Conservation (phyloP, 352 stramenopile genomes). For the Phytophthora meadii region DNA sequence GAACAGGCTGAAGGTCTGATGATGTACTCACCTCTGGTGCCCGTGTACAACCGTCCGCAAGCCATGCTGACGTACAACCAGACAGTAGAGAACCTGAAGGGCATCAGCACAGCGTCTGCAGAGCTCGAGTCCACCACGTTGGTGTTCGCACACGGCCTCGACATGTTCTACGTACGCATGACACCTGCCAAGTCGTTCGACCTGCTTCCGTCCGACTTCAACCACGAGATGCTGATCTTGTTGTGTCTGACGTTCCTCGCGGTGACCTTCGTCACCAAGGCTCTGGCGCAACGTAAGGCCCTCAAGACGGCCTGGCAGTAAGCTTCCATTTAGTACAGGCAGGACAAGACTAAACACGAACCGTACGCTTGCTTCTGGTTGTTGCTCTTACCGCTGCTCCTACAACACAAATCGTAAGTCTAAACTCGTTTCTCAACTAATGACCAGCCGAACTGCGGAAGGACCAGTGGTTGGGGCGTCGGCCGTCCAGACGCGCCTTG, state of each 20-base stretch:
- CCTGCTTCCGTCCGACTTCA: slow-evolving; percentile 96
- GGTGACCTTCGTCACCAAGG: slow-evolving; percentile 71
- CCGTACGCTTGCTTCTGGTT: slow-evolving; percentile 23
- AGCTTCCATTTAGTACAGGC: slow-evolving; percentile 19
- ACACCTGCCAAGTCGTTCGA: slow-evolving; percentile 96
- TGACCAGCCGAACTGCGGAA: slow-evolving; percentile 50
- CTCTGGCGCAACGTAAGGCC: slow-evolving; percentile 74
- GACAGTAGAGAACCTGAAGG: slow-evolving; percentile 82
- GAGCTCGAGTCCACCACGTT: slow-evolving; percentile 96
- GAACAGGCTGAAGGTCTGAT: slow-evolving; percentile 85
- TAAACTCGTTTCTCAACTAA: slow-evolving; percentile 29
- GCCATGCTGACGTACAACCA: slow-evolving; percentile 93
- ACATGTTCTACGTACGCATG: slow-evolving; percentile 95
- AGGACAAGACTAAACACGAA: slow-evolving; percentile 17
- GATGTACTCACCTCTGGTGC: slow-evolving; percentile 92
- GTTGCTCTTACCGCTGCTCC: slow-evolving; percentile 12
- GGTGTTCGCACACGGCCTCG: slow-evolving; percentile 93
- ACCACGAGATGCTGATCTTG: slow-evolving; percentile 93
- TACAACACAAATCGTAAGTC: slow-evolving; percentile 20
- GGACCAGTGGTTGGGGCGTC: slow-evolving; percentile 81
- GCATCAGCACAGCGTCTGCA: slow-evolving; percentile 71
- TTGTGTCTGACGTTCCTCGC: slow-evolving; percentile 90
- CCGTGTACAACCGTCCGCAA: slow-evolving; percentile 85
- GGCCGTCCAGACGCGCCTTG: slow-evolving; percentile 76
- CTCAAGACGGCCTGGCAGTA: slow-evolving; percentile 88